Evolutionary conservation across 1,284 basidiomycete genomes (phyloP).

Genomic region (Peniophora sp.): DNA sequence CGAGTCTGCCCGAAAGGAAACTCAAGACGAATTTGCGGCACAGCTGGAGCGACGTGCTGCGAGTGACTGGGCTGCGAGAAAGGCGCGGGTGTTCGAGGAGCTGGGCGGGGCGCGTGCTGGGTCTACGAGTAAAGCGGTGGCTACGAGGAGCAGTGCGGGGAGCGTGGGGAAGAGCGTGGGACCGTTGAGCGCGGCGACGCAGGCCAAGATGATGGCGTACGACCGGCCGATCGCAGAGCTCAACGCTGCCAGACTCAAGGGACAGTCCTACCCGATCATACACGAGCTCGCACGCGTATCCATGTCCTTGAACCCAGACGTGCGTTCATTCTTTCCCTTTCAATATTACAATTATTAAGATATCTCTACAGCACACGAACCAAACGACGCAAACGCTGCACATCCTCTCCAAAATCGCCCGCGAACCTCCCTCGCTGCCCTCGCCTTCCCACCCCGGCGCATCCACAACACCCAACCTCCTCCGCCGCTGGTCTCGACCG

Average conservation of each 20-base stretch:
- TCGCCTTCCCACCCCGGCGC: constrained; percentile 70
- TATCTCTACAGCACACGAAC: constrained; percentile 33
- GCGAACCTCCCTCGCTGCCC: constrained; percentile 59
- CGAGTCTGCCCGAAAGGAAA: constrained; percentile 82
- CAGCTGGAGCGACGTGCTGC: constrained; percentile 71
- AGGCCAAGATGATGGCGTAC: constrained; percentile 94
- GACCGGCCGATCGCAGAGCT: constrained; percentile 72
- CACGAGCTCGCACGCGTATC: constrained; percentile 64
- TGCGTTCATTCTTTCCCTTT: constrained; percentile 22
- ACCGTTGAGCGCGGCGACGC: constrained; percentile 52
- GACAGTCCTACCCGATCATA: constrained; percentile 67
- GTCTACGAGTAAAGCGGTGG: constrained; percentile 52
- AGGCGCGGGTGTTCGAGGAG: constrained; percentile 87
- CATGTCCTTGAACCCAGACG: constrained; percentile 45
- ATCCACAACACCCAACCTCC: constrained; percentile 66
- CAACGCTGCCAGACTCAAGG: constrained; percentile 65
- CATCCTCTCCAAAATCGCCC: constrained; percentile 63
- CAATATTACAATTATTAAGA: background rate
- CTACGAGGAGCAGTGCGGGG: constrained; percentile 49
- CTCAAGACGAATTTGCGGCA: constrained; percentile 80
- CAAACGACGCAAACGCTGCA: constrained; percentile 68
- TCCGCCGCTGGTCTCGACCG: constrained; percentile 66
- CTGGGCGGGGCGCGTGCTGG: constrained; percentile 60
- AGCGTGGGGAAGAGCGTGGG: no score
- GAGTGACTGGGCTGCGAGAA: constrained; percentile 85